phyloP scores from a whole-genome alignment of 768 basidiomycete species.

The Mycena latifolia region DNA sequence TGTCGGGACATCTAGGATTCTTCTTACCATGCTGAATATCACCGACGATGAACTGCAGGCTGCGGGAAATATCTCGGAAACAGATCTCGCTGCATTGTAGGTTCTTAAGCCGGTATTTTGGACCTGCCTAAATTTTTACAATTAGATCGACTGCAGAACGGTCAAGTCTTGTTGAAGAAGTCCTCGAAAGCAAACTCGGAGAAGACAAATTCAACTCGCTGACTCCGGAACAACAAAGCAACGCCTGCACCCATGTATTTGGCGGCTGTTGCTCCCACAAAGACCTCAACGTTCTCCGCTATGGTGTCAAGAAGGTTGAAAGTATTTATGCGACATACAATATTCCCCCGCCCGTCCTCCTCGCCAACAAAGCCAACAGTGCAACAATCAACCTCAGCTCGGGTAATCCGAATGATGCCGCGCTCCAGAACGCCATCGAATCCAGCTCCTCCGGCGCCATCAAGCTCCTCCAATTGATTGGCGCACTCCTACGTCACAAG shows the following conservation, averaged over 20 bases:
- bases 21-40: background rate
- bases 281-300: constrained; percentile 45
- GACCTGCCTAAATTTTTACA: too few species aligned
- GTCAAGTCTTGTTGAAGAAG: too few species aligned
- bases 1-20: background rate
- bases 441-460: constrained; percentile 40
- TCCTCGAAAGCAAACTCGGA: too few species aligned
- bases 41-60: too few species aligned
- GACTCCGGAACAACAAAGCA: background rate
- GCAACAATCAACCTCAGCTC: constrained; percentile 32
- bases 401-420: constrained; percentile 6
- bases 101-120: too few species aligned
- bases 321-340: constrained; percentile 1
- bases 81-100: too few species aligned
- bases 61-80: too few species aligned
- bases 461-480: constrained; percentile 40
- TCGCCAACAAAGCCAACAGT: constrained; percentile 43
- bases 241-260: constrained; percentile 36
- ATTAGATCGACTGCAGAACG: too few species aligned
- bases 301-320: constrained; percentile 27
- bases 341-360: constrained; percentile 35
- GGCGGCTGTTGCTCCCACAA: constrained; percentile 48
- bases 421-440: constrained; percentile 35
- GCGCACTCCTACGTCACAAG: constrained; percentile 43
- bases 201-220: too few species aligned